Conservation (phyloP, 305 asterid genomes). For the Andrographis paniculata region DNA sequence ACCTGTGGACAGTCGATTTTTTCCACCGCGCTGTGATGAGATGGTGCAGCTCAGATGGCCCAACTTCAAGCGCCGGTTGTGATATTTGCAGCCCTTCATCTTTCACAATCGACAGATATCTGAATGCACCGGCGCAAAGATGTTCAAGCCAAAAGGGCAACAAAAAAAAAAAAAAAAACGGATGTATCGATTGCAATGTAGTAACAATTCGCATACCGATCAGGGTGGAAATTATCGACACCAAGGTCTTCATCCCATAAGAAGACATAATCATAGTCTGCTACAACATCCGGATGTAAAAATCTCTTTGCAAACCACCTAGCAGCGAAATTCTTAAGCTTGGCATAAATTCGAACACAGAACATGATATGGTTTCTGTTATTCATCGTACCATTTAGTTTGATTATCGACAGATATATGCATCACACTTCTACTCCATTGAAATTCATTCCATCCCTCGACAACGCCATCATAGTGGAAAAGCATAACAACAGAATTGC, state of each 20-base stretch:
- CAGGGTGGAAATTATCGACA: slow-evolving; percentile 63
- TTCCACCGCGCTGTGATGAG: slow-evolving; percentile 71
- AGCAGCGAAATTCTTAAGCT: slow-evolving; percentile 4
- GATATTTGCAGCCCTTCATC: slow-evolving; percentile 73
- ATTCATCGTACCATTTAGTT: slow-evolving; percentile 64
- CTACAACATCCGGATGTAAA: slow-evolving; percentile 81
- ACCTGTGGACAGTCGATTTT: slow-evolving; percentile 65
- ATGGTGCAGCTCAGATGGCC: slow-evolving; percentile 74
- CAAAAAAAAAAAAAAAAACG: background rate
- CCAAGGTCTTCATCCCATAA: slow-evolving; percentile 96
- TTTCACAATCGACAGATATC: slow-evolving; percentile 59
- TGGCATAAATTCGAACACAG: background rate
- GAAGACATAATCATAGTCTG: slow-evolving; percentile 57
- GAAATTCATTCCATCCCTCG: slow-evolving; percentile 61
- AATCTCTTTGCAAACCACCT: slow-evolving; percentile 97
- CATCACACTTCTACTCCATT: slow-evolving; percentile 57
- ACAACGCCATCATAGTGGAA: slow-evolving; percentile 84
- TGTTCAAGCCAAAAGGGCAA: background rate
- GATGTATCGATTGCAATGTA: too few species aligned
- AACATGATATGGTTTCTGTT: background rate
- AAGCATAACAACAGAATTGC: slow-evolving; percentile 71
- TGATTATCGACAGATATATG: slow-evolving; percentile 71
- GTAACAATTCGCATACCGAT: slow-evolving; percentile 33
- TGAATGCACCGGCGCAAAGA: slow-evolving; percentile 15
- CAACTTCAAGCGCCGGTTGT: slow-evolving; percentile 73